Conservation (phyloP, 2,329 filamentous ascomycete genomes). For the Ceratocystis cubensis region DNA sequence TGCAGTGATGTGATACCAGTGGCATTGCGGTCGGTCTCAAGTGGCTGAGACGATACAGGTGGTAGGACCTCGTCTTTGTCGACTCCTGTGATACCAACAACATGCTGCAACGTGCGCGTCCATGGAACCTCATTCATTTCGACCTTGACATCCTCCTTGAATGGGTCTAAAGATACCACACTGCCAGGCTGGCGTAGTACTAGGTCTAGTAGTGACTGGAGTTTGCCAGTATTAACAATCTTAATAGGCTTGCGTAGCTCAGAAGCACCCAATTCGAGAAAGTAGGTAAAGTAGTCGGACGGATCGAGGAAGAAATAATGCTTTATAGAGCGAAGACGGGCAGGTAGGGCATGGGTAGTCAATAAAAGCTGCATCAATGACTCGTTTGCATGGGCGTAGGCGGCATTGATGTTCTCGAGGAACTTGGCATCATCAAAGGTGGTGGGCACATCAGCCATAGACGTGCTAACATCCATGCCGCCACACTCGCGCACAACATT, state of each 20-base stretch:
- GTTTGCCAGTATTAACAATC: conserved; percentile 77
- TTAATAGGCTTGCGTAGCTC: conserved; percentile 85
- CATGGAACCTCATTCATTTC: conserved; percentile 92
- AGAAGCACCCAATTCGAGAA: conserved; percentile 78
- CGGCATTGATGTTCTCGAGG: conserved; percentile 87
- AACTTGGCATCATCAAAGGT: conserved; percentile 89
- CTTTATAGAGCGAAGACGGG: conserved; percentile 78
- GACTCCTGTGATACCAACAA: conserved; percentile 91
- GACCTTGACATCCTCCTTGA: conserved; percentile 96
- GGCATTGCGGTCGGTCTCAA: conserved; percentile 77
- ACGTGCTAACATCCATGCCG: conserved; percentile 84
- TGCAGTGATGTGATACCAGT: conserved; percentile 85
- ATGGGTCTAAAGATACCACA: conserved; percentile 84
- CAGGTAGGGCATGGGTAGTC: conserved; percentile 82
- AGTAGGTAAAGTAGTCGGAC: conserved; percentile 96
- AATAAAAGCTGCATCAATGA: conserved; percentile 82
- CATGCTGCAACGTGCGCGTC: conserved; percentile 86
- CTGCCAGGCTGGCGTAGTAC: conserved; percentile 93
- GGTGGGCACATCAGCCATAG: conserved; percentile 72
- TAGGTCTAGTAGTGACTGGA: conserved; percentile 90
- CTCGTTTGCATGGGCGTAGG: conserved; percentile 90
- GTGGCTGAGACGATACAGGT: conserved; percentile 51
- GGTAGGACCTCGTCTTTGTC: conserved; percentile 78
- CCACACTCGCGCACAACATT: conserved; percentile 97
- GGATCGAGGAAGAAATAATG: conserved; percentile 99